These are phyloP conservation scores for Candida koratica DNA, from an alignment of 805 yeast species.

Conservation along the genomic window DNA sequence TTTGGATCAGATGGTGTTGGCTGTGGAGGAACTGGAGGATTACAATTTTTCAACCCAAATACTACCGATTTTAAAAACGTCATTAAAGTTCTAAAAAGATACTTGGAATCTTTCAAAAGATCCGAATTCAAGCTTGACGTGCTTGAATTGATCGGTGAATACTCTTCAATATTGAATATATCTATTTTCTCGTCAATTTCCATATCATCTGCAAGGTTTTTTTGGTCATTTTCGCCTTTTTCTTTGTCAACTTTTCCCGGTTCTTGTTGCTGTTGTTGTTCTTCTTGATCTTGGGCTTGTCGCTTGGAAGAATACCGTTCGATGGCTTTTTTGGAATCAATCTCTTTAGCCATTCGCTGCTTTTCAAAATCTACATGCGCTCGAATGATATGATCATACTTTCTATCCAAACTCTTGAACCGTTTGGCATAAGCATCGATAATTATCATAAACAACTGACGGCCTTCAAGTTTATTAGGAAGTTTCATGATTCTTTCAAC, in stretches of 20 bases:
- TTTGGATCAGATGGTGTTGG: constrained; percentile 45
- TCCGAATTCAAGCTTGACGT: constrained; percentile 50
- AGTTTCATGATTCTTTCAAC: constrained; percentile 84
- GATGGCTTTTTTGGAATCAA: constrained; percentile 41
- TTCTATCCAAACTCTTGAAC: constrained; percentile 69
- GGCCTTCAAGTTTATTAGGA: constrained; percentile 75
- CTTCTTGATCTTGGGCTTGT: constrained; percentile 18
- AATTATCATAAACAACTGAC: constrained; percentile 80
- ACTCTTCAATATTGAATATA: constrained; percentile 34
- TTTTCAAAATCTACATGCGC: constrained; percentile 54
- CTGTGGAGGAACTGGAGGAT: constrained; percentile 62
- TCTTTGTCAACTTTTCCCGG: too few relatives aligned
- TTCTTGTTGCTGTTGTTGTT: constrained; percentile 17
- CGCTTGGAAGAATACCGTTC: constrained; percentile 32
- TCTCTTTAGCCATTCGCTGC: constrained; percentile 36
- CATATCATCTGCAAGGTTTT: constrained; percentile 11
- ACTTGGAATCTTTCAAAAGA: constrained; percentile 82
- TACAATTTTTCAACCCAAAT: constrained; percentile 83
- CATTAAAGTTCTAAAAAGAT: constrained; percentile 81
- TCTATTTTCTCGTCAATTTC: constrained; percentile 20
- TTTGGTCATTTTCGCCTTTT: constrained; percentile 19
- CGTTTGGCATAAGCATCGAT: constrained; percentile 85
- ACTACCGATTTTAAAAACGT: constrained; percentile 86
- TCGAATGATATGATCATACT: constrained; percentile 60
- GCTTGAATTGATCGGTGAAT: constrained; percentile 57